Evolutionary conservation across 208 protist genomes (phyloP).

Genomic region (Naegleria gruberi): DNA sequence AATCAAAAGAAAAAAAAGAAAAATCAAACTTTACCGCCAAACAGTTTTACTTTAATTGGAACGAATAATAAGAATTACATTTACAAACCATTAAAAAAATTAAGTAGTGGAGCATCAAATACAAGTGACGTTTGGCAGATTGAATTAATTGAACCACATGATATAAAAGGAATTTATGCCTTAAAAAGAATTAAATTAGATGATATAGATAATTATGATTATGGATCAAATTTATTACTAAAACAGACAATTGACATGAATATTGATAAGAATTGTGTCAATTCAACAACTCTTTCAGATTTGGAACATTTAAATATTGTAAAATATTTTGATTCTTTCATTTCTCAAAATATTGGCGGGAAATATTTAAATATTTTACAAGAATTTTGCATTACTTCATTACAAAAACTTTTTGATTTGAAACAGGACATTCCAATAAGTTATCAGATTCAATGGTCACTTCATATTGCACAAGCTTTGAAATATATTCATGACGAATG

Average conservation of each 20-base stretch:
- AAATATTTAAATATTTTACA: not conserved
- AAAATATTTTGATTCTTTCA: not conserved
- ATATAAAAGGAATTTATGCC: not conserved
- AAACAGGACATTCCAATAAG: not conserved
- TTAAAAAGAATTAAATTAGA: not conserved
- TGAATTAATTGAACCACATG: not conserved
- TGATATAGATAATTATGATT: not conserved
- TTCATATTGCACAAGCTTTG: not conserved
- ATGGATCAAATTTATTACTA: not conserved
- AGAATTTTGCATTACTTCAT: not conserved
- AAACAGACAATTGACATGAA: not conserved
- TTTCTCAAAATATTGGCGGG: not conserved
- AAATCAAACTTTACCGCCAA: not conserved
- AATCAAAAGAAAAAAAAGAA: too few species aligned
- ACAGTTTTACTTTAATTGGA: not conserved
- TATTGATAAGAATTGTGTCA: too few species aligned
- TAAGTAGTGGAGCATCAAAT: not conserved
- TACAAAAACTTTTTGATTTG: not conserved
- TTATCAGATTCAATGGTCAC: not conserved
- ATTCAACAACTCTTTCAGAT: not conserved
- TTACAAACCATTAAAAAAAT: constrained; percentile 3
- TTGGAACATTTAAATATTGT: not conserved
- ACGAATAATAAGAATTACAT: not conserved
- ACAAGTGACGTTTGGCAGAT: not conserved
- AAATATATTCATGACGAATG: constrained; percentile 33